Percentiles rank a stretch among this genome's conserved stretches.
Conservation (phyloP, 106 monocot species). For the Dendrobium nobile region DNA sequence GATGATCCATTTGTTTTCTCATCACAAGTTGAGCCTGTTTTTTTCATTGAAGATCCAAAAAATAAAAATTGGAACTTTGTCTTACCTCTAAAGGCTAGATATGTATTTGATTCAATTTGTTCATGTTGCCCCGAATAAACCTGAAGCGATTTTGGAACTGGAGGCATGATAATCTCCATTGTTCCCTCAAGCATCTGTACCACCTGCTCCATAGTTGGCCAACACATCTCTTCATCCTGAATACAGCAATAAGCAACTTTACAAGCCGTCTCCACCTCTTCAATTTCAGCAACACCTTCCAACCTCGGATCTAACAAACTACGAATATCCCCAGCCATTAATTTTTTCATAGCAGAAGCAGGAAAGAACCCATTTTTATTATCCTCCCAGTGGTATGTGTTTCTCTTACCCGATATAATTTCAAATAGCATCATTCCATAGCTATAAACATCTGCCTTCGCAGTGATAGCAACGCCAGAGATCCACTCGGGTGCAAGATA, state of each 20-base stretch:
- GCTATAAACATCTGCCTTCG: conserved; percentile 16
- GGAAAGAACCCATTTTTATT: conserved; percentile 2
- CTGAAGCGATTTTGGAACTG: conserved; percentile 15
- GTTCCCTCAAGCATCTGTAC: conserved; percentile 28
- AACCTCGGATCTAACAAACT: conserved; percentile 8
- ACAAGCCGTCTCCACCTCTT: conserved; percentile 11
- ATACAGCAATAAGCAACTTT: conserved; percentile 23
- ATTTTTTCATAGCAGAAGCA: neutral
- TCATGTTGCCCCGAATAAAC: neutral
- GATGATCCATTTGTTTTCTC: no score
- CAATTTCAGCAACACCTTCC: conserved; percentile 4
- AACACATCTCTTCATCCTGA: conserved; percentile 17
- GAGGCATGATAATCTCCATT: conserved; percentile 20
- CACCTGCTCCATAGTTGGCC: conserved; percentile 19
- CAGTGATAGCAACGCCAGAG: conserved; percentile 11
- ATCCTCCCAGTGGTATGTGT: neutral
- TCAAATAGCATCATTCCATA: conserved; percentile 22
- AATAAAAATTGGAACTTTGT: no score
- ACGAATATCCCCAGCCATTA: conserved; percentile 8
- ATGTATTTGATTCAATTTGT: neutral
- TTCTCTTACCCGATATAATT: conserved; percentile 12
- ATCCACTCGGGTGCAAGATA: conserved; percentile 22
- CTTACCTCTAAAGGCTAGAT: no score
- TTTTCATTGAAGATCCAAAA: no score
- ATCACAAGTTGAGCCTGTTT: no score